Evolutionary conservation across 1,284 basidiomycete species (phyloP), one percentile per base, ranked within the genome.

Genomic region (Cutaneotrichosporon sp.): DNA sequence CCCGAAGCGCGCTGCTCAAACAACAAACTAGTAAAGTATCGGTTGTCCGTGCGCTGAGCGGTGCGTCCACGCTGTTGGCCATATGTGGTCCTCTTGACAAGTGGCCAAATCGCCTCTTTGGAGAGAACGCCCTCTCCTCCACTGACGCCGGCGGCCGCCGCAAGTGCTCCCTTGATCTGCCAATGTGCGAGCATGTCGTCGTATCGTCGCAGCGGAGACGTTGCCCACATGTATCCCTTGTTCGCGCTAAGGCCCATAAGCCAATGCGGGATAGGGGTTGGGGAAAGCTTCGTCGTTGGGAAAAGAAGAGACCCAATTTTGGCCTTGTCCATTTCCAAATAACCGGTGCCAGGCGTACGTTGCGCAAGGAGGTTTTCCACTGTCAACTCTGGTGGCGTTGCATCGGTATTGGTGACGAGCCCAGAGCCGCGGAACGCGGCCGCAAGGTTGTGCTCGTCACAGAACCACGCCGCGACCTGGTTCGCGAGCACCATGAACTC

Each of bases 401-500:
- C 13, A 11, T 32, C 22, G 40, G 66, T 63, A n/a, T 56, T 32
- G 26, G 55, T 57, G 0, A 86, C 82, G 1, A 82, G 73, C 2
- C 72, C 74, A 38, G 85, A 80, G 1, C 81, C 72, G 21, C 94
- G 87, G 63, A 89, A 90, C 1, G 91, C 76, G 47, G 88, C 83
- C 0, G 90, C 87, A 22, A 97, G 70, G 5, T 82, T 81, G 22
- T 83, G 84, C 16, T 90, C 87, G 22, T 77, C 70, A 61, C 87
- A 87, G 80, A 90, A 95, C 40, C 81, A 81, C 18, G 92, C 96
- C 0, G 90, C 89, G 2, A 89, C 83, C 1, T 90, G 86, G 62
- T 88, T 88, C 0, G 92, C 92, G 13, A 90, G 75, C 70, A 94
- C 89, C 90, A 96, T 96, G 72, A 85, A 82, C 78, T 97, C 93